A percentile compares a stretch with the other conserved stretches of the same genome.
These are phyloP conservation scores for Cyclocybe cylindracea DNA, from an alignment of 768 basidiomycete species.

Conservation along the genomic window DNA sequence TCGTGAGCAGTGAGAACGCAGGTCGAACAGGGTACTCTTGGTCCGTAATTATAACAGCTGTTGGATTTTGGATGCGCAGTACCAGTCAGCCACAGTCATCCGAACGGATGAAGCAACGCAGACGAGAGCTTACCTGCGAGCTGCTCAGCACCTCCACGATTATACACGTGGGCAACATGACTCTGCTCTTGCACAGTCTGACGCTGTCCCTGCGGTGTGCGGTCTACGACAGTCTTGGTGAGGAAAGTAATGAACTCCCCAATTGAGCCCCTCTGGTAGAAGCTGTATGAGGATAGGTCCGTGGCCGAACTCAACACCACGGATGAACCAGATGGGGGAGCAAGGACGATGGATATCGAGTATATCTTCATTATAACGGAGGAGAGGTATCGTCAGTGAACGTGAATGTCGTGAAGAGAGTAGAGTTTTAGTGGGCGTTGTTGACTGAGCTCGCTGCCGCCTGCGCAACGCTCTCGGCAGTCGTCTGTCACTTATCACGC, in stretches of 20 bases:
- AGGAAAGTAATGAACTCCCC: slow-evolving; percentile 95
- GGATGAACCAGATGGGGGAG: slow-evolving; percentile 64
- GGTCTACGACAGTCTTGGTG: slow-evolving; percentile 87
- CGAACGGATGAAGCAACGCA: neutral
- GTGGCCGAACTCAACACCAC: slow-evolving; percentile 65
- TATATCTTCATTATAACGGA: slow-evolving; percentile 75
- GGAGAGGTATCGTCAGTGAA: neutral
- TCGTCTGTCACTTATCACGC: no score
- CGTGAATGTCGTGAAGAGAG: neutral
- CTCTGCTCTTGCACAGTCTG: slow-evolving; percentile 94
- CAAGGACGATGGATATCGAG: slow-evolving; percentile 72
- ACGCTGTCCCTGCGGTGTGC: slow-evolving; percentile 84
- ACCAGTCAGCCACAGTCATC: slow-evolving; percentile 2
- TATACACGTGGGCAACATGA: slow-evolving; percentile 93
- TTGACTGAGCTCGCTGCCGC: no score
- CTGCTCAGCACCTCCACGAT: slow-evolving; percentile 82
- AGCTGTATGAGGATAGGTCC: slow-evolving; percentile 90
- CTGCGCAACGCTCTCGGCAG: no score
- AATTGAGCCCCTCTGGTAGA: slow-evolving; percentile 88
- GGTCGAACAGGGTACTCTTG: slow-evolving; percentile 96
- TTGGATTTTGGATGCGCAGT: neutral
- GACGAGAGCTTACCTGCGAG: slow-evolving; percentile 63
- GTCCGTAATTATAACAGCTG: slow-evolving; percentile 92
- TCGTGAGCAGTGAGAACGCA: slow-evolving; percentile 92
- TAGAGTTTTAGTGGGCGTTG: neutral